Percentiles rank a stretch among this genome's conserved stretches.
These are phyloP conservation scores for Mrakia blollopis DNA, from an alignment of 768 basidiomycete species.

Conservation along the genomic window DNA sequence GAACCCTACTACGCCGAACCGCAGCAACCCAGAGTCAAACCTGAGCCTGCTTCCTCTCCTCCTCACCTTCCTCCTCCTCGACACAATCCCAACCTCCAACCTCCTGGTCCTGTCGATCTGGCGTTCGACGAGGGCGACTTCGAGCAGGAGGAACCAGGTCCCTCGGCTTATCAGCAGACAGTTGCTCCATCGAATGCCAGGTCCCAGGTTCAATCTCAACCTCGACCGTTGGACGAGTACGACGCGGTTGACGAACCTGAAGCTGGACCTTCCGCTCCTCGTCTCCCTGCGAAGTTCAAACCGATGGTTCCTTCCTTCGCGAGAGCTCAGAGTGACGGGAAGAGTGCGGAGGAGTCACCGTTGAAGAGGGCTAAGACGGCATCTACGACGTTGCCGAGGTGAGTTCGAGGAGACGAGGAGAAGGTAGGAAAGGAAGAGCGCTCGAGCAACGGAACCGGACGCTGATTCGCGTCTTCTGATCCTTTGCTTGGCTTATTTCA, in stretches of 20 bases:
- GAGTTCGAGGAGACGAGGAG: neutral
- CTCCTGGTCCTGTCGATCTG: neutral
- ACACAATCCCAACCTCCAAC: no score
- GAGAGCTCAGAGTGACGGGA: neutral
- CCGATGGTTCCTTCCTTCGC: neutral
- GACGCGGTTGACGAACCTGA: no score
- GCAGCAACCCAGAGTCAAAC: neutral
- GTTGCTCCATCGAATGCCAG: no score
- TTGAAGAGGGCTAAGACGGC: conserved; percentile 1
- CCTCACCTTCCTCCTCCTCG: neutral
- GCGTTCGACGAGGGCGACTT: neutral
- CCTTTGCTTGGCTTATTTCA: neutral
- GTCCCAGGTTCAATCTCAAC: no score
- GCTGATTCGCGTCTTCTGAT: neutral
- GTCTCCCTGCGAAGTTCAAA: neutral
- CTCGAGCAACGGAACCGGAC: neutral
- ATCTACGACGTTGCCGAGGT: neutral
- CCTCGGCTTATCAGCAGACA: no score
- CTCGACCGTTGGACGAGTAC: no score
- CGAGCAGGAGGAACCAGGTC: no score
- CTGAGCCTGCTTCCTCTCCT: neutral
- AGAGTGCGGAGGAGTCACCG: neutral
- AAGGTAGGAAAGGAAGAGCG: conserved; percentile 12
- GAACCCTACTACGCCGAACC: neutral
- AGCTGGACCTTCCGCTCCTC: neutral